Base-by-base conservation (phyloP, 2,329 filamentous ascomycete species). In the Clonostachys chloroleuca region DNA sequence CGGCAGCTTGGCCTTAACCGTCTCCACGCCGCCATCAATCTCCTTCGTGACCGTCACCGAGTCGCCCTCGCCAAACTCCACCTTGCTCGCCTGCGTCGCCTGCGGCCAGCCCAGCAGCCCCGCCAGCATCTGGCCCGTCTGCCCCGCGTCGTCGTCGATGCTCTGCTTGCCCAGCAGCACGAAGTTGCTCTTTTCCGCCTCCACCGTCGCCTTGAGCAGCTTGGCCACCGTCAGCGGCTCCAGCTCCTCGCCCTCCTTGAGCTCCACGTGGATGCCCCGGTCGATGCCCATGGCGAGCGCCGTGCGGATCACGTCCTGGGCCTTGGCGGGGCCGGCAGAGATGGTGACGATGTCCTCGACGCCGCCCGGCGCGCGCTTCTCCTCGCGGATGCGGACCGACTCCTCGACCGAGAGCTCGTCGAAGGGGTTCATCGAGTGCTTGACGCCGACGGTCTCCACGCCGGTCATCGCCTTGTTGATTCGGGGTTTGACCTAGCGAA, bases 251-350 rank as follows among this genome's bases (percentile, higher is more conserved):
- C 81, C 81, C 40, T 90, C 88, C 54, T 83, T 80, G 34, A 84
- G 74, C 62, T 96, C 89, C 40, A 97, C 86, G 74, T 94, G 91
- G 64, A 99, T 86, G 39, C 75, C 86, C 18, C 92, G 86, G 78
- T 99, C 94, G 14, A 92, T 94, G 55, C 94, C 94, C 91, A 99
- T 96, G 59, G 94, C 94, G 91, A 99, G 94, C 49, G 94, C 94
- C 14, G 92, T 99, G 49, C 94, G 90, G 47, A 99, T 81, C 14
- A 92, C 84, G 64, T 99, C 94, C 59, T 83, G 81, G 34, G 89
- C 80, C 75, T 97, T 99, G 50, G 91, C 65, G 3, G 92, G 92
- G 6, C 94, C 94, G 44, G 90, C 92, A 47, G 85, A 88, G 67
- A 97, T 83, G 58, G 89, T 87, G 65, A 94, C 84, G 63, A 99